Evolutionary conservation across 768 basidiomycete genomes (phyloP), one percentile per base, ranked within the genome.

Genomic region (Podaxis mareebaensis): DNA sequence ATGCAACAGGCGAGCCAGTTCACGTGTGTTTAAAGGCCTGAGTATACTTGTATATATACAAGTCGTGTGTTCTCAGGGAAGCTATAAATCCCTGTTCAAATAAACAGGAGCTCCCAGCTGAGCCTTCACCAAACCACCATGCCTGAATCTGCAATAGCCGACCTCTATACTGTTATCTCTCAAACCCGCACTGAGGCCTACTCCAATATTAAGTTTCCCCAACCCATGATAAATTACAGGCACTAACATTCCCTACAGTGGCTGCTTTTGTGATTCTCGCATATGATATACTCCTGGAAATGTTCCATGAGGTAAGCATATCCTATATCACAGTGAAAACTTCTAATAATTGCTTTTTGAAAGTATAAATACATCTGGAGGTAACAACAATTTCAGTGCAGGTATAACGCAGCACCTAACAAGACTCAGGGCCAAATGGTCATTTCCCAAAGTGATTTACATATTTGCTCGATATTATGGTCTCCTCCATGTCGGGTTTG

Each of bases 311-410:
- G 26, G 52, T 53, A 53, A 28, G 52, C 17, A 30, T 12, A 53
- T 53, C 26, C 1, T 30, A 3, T 53, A 24, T 8, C 28, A 8
- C 28, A 28, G 28, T 53, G 10, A 17, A 12, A 17, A 6, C 52
- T 28, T 30, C 52, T 53, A 24, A 53, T 53, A 12, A 10, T 12
- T 10, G 39, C 24, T 53, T 53, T 7, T 26, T 30, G 8, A 28
- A 20, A 53, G 52, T 53, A 53, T 30, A 30, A 53, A 28, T 53
- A 53, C 52, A 53, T 53, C n/a, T 53, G 52, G 52, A 53, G 52
- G 52, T 53, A 53, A 53, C 52, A 17, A 13, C 26, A 20, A 20
- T 30, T 53, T 53, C 22, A 24, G 26, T 24, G 26, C 52, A 53
- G 20, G 52, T 10, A 11, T 11, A 24, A 30, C 52, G 28, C 24